These are phyloP conservation scores for Aspergillus asperescens DNA, from an alignment of 495 filamentous ascomycete genomes.

Conservation along the genomic window DNA sequence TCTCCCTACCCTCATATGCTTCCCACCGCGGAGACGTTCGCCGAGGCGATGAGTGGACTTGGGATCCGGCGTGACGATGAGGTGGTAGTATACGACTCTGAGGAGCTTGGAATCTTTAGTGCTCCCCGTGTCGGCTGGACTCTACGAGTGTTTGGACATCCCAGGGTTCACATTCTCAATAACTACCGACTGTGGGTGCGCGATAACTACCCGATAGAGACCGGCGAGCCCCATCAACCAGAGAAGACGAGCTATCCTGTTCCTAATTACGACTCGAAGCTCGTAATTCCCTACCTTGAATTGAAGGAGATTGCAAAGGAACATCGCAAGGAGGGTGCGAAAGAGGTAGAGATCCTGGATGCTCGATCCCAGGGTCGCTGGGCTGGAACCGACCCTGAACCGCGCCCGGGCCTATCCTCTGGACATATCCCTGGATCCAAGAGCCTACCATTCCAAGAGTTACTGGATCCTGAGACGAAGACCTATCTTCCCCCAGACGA, in stretches of 20 bases:
- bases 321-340: slow-evolving; percentile 68
- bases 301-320: slow-evolving; percentile 71
- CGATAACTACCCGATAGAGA: slow-evolving; percentile 72
- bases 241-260: slow-evolving; percentile 51
- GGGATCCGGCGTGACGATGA: slow-evolving; percentile 83
- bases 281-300: slow-evolving; percentile 69
- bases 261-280: slow-evolving; percentile 48
- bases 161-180: slow-evolving; percentile 84
- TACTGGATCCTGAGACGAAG: slow-evolving; percentile 79
- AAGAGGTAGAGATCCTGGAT: slow-evolving; percentile 84
- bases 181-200: slow-evolving; percentile 91
- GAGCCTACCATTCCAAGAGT: slow-evolving; percentile 70
- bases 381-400: slow-evolving; percentile 79
- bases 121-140: slow-evolving; percentile 94
- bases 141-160: slow-evolving; percentile 81
- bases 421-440: slow-evolving; percentile 89
- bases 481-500: slow-evolving; percentile 67
- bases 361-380: slow-evolving; percentile 76
- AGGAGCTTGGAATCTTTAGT: slow-evolving; percentile 86
- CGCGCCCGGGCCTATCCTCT: slow-evolving; percentile 76
- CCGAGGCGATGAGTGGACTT: slow-evolving; percentile 78
- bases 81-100: slow-evolving; percentile 87
- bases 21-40: slow-evolving; percentile 71
- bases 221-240: slow-evolving; percentile 61
- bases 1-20: slow-evolving; percentile 98